These are phyloP conservation scores for Metschnikowia continentalis DNA, from an alignment of 805 yeast species.

Conservation along the genomic window DNA sequence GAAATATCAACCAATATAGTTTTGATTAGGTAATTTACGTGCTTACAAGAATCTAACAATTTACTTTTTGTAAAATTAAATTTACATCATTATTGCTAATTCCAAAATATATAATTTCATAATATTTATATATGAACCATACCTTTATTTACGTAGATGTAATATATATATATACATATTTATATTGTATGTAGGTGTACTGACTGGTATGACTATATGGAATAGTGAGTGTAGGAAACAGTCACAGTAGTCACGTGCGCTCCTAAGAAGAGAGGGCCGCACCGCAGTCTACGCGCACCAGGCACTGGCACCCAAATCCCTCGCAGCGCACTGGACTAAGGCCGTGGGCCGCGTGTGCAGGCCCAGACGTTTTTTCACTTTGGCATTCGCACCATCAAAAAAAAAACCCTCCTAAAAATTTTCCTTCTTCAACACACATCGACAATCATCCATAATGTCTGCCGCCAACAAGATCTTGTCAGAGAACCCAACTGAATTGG, in stretches of 20 bases:
- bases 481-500: constrained; percentile 96
- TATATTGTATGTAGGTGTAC: no score
- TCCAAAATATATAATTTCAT: no score
- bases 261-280: neutral
- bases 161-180: no score
- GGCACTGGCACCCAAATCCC: neutral
- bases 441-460: constrained; percentile 62
- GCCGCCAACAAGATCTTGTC: constrained; percentile 94
- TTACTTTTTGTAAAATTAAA: no score
- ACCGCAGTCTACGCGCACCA: neutral
- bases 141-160: no score
- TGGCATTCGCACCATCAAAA: constrained; percentile 10
- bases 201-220: no score
- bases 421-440: constrained; percentile 13
- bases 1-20: no score
- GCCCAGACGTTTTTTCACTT: constrained; percentile 12
- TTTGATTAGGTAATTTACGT: no score
- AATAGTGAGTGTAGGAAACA: neutral
- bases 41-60: no score
- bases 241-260: neutral
- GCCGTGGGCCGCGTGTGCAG: constrained; percentile 7
- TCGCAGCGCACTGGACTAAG: neutral
- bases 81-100: no score
- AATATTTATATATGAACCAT: no score
- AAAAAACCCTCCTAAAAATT: constrained; percentile 14